Percentiles rank a stretch among this genome's conserved stretches.
Evolutionary conservation across 768 basidiomycete species (phyloP).

Genomic region (Fomitopsis pulvina): DNA sequence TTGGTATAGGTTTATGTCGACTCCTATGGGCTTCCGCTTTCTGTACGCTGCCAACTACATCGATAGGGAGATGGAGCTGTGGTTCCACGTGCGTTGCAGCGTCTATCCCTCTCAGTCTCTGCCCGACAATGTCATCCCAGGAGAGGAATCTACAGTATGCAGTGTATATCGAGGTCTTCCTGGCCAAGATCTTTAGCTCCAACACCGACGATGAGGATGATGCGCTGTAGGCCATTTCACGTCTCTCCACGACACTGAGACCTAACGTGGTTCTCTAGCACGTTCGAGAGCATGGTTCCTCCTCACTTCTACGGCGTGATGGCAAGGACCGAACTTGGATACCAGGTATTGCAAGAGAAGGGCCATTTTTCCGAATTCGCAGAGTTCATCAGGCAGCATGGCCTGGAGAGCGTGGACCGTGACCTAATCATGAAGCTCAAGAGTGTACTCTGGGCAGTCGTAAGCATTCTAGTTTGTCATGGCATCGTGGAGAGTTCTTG

Average conservation of each 20-base stretch:
- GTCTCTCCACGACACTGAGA: not conserved
- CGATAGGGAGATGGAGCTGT: conserved; percentile 89
- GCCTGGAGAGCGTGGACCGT: conserved; percentile 74
- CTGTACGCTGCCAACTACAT: conserved; percentile 90
- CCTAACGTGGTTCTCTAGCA: conserved; percentile 32
- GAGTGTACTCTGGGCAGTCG: conserved; percentile 95
- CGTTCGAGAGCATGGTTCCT: conserved; percentile 83
- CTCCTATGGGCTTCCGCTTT: conserved; percentile 87
- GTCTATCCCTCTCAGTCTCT: not conserved
- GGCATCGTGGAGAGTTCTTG: not conserved
- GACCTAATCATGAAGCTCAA: conserved; percentile 87
- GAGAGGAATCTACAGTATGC: conserved; percentile 92
- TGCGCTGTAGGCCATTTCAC: conserved; percentile 30
- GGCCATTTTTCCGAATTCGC: conserved; percentile 90
- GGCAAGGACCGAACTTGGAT: conserved; percentile 93
- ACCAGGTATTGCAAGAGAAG: conserved; percentile 83
- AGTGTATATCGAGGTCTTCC: conserved; percentile 88
- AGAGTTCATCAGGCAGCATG: conserved; percentile 83
- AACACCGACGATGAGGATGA: conserved; percentile 57
- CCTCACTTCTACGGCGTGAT: conserved; percentile 98
- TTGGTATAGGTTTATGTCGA: conserved; percentile 79
- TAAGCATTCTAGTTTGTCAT: conserved; percentile 33
- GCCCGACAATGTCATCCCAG: conserved; percentile 31
- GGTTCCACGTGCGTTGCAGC: conserved; percentile 73
- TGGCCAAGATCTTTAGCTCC: conserved; percentile 68